These are phyloP conservation scores for Nannizziopsis arthrosporioides DNA, from an alignment of 2,329 filamentous ascomycete genomes.

Conservation along the genomic window DNA sequence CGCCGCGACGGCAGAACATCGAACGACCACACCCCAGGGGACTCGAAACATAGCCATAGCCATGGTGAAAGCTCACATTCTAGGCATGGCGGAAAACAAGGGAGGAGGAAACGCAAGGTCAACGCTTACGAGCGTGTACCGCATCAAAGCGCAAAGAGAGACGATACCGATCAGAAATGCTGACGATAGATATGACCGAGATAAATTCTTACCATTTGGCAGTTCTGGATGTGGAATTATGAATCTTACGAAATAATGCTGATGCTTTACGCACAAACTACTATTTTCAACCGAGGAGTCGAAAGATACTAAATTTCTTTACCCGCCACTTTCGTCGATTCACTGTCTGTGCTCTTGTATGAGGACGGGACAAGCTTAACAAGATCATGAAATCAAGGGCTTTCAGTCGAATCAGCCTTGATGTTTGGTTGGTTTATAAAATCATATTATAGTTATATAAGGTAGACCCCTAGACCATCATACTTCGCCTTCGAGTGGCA, in stretches of 20 bases:
- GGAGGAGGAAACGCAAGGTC: constrained; percentile 23
- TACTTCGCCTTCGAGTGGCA: constrained; percentile 29
- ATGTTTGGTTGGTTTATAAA: no score
- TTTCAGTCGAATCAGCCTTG: no score
- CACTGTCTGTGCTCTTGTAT: no score
- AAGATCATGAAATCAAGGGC: no score
- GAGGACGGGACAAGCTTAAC: no score
- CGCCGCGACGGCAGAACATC: constrained; percentile 18
- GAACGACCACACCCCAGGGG: constrained; percentile 11
- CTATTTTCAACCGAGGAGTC: no score
- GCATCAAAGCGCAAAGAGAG: constrained; percentile 15
- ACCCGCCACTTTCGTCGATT: no score
- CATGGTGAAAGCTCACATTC: constrained; percentile 8
- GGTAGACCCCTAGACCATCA: constrained; percentile 26
- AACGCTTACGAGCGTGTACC: constrained; percentile 41
- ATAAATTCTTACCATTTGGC: not conserved
- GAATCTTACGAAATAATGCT: not conserved
- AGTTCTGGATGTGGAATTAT: not conserved
- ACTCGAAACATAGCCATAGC: constrained; percentile 15
- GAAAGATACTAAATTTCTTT: no score
- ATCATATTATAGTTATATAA: no score
- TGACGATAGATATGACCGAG: not conserved
- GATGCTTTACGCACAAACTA: no score
- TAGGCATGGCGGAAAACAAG: constrained; percentile 14
- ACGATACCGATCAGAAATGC: not conserved